Evolutionary conservation across 257 asterid species (phyloP).

Genomic region (Coffea canephora): DNA sequence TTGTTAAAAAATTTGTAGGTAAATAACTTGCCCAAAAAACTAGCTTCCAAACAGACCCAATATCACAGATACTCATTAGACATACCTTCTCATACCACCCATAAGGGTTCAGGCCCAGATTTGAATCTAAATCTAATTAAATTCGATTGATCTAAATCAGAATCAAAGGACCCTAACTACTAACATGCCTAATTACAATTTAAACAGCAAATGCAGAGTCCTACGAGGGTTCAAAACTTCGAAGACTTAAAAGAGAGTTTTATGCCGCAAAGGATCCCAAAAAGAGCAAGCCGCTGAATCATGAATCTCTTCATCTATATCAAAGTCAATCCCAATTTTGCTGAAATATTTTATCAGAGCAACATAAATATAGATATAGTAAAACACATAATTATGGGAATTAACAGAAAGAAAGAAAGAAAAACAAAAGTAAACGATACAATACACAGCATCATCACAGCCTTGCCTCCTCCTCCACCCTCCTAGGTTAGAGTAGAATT

Average conservation of each 20-base stretch:
- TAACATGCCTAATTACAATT: too few relatives aligned
- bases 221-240: too few relatives aligned
- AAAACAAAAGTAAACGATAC: slow-evolving; percentile 30
- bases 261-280: not conserved
- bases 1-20: too few relatives aligned
- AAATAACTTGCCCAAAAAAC: too few relatives aligned
- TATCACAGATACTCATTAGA: too few relatives aligned
- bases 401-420: slow-evolving; percentile 8
- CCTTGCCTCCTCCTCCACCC: slow-evolving; percentile 28
- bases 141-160: too few relatives aligned
- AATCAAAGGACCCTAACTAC: too few relatives aligned
- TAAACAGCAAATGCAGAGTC: too few relatives aligned
- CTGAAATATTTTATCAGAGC: slow-evolving; percentile 6
- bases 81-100: too few relatives aligned
- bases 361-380: slow-evolving; percentile 10
- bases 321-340: not conserved
- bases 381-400: slow-evolving; percentile 1
- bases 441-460: slow-evolving; percentile 33
- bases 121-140: too few relatives aligned
- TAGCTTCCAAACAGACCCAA: too few relatives aligned
- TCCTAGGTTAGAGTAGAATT: slow-evolving; percentile 43
- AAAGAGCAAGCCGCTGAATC: not conserved
- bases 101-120: too few relatives aligned
- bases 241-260: not conserved
- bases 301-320: slow-evolving; percentile 12